Evolutionary conservation across 2,329 filamentous ascomycete species (phyloP).

Genomic region (Dothiorella sarmentorum): DNA sequence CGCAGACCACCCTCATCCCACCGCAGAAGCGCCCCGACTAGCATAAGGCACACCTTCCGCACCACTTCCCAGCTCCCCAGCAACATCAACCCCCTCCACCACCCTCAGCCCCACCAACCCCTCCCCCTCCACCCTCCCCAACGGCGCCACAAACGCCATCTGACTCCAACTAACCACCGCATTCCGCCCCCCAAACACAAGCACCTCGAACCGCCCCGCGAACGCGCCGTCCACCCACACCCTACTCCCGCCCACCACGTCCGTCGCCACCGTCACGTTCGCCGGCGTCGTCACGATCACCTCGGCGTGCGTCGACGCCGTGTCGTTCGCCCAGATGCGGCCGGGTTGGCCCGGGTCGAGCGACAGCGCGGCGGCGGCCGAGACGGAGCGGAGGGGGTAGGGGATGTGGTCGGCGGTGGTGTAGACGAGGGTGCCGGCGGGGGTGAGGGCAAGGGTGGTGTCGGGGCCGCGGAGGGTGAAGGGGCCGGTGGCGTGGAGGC

Average conservation of each 20-base stretch:
- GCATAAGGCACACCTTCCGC: too few species aligned
- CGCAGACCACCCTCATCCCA: too few species aligned
- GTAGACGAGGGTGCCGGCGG: constrained; percentile 41
- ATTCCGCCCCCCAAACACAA: constrained; percentile 33
- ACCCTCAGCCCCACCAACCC: background rate
- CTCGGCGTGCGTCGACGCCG: constrained; percentile 44
- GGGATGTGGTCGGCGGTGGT: constrained; percentile 41
- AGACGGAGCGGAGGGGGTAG: constrained; percentile 56
- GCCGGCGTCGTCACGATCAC: constrained; percentile 39
- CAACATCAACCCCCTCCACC: background rate
- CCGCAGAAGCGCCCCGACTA: too few species aligned
- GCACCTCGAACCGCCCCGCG: constrained; percentile 43
- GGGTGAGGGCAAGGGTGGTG: constrained; percentile 33
- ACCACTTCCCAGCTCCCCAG: too few species aligned
- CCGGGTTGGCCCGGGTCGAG: constrained; percentile 57
- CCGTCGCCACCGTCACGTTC: constrained; percentile 43
- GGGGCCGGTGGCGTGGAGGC: constrained; percentile 37
- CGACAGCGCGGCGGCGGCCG: constrained; percentile 45
- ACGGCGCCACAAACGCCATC: constrained; percentile 14
- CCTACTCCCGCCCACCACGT: constrained; percentile 45
- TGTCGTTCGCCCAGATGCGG: constrained; percentile 47
- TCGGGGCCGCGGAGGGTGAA: constrained; percentile 47
- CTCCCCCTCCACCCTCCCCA: constrained; percentile 23
- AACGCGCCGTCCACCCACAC: constrained; percentile 45
- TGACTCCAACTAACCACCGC: constrained; percentile 13